Evolutionary conservation across 495 filamentous ascomycete species (phyloP), one percentile per base, ranked within the genome.

Genomic region (Aspergillus ellipticus): DNA sequence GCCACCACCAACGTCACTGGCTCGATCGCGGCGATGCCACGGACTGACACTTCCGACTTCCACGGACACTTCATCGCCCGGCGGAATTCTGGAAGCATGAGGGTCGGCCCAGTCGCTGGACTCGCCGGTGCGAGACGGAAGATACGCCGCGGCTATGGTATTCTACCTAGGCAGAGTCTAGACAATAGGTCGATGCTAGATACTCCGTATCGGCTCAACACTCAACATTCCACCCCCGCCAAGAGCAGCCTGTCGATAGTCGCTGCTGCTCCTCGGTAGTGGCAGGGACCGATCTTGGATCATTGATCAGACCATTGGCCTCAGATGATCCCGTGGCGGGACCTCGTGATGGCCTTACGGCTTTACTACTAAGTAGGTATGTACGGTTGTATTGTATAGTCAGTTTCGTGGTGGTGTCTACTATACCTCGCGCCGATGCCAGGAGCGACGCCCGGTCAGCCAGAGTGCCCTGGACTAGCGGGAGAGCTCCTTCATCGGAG

Each of bases 261-360:
- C n/a, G 35, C 35, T 39, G 35, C 13, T 39, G 35, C 35, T 39
- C 9, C 9, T 7, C 31, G 31, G 31, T 33, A 33, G 31, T 33
- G 9, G 31, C 31, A 33, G 31, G 9, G 13, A 13, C 9, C 6
- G 9, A 10, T 33, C 31, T 13, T 21, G 42, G 4, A 2, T 5
- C 4, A 24, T 39, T 43, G 56, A 57, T 57, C 61, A 60, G 57
- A 55, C 61, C 57, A 60, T 53, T 37, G 21, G 11, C 39, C 39
- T 55, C 55, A 52, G 53, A 53, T 60, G 61, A 64, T 58, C 51
- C 47, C 19, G 51, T 53, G 57, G 47, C 53, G 59, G 61, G 17
- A 48, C 57, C 61, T 58, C 61, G 61, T 64, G 61, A 60, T 58
- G 52, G 28, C 41, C 6, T 8, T 4, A 5, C 35, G n/a, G 10